phyloP scores from a whole-genome alignment of 1,139 yeast genomes.

The Yamadazyma oceani region DNA sequence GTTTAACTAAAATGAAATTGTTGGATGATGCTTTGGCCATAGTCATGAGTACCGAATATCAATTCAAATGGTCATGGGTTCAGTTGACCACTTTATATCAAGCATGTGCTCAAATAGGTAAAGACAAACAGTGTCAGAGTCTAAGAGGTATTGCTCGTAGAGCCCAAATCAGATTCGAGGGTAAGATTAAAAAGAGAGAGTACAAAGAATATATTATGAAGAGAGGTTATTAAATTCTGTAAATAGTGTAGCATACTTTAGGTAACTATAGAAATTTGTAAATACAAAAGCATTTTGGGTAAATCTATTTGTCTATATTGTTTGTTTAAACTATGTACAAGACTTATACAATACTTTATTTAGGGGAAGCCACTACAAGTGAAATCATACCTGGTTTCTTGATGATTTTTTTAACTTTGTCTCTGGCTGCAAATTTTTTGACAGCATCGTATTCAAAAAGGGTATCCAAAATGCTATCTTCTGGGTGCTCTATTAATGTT shows the following conservation, averaged over 20 bases:
- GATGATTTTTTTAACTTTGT: constrained; percentile 21
- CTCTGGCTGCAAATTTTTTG: constrained; percentile 10
- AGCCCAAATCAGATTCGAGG: constrained; percentile 37
- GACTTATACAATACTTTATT: not conserved
- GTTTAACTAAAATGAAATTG: constrained; percentile 51
- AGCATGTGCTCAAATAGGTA: constrained; percentile 53
- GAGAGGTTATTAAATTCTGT: constrained; percentile 26
- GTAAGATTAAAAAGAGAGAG: constrained; percentile 38
- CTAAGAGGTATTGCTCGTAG: constrained; percentile 37
- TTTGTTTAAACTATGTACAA: constrained; percentile 4
- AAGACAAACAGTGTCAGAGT: constrained; percentile 34
- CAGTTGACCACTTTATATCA: constrained; percentile 49
- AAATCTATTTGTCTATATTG: constrained; percentile 5
- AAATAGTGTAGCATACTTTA: constrained; percentile 21
- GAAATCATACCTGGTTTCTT: constrained; percentile 31
- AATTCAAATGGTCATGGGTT: constrained; percentile 71
- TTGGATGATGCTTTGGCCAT: constrained; percentile 71
- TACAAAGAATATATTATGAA: constrained; percentile 32
- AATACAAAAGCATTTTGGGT: constrained; percentile 7
- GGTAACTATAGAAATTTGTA: too few relatives aligned
- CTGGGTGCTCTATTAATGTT: constrained; percentile 29
- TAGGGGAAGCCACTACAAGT: constrained; percentile 15
- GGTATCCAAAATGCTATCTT: constrained; percentile 20
- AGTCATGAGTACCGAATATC: constrained; percentile 62
- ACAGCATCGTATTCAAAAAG: constrained; percentile 14